Evolutionary conservation across 2,329 filamentous ascomycete species (phyloP), one percentile per base, ranked within the genome.

Genomic region (Cytospora piceicola): DNA sequence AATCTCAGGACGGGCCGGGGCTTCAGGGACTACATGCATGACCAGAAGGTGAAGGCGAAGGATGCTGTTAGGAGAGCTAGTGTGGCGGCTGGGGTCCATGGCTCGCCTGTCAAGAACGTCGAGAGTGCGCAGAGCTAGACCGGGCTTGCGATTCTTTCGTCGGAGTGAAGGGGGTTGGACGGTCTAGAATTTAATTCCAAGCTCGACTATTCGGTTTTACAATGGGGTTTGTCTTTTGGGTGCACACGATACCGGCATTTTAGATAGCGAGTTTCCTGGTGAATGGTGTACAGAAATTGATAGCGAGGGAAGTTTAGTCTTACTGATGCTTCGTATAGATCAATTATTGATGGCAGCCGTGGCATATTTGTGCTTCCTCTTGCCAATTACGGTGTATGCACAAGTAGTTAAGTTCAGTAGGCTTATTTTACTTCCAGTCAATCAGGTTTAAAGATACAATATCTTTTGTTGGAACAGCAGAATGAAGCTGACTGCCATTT

Each of bases 11-110:
- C 71, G 2, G 67, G 70, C 1, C 46, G 39, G 17, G 61, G 61
- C 3, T 69, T 74, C 52, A 67, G 69, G 54, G 66, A 71, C 66
- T 73, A 73, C 39, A 69, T 74, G 69, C 69, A 70, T 27, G 71
- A 75, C 46, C 66, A 72, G 64, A 74, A 73, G 67, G 61, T 46
- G 20, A 70, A 71, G 63, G 70, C 68, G 20, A 72, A 70, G 64
- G 66, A 52, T 1, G 61, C 22, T 0, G 56, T 63, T 3, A 63
- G 51, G 42, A 63, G 42, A 52, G 49, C 60, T 8, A 32, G 39
- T 12, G 60, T 36, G 22, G 34, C 60, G 9, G 52, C 34, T 36
- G 34, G 34, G 2, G 34, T n/a, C 7, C 30, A 30, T 20, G 60
- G 27, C n/a, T 29, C 51, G n/a, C 60, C 53, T 52, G 53, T 51